Evolutionary conservation across 2,329 filamentous ascomycete species (phyloP).

Genomic region (Cercospora sp.): DNA sequence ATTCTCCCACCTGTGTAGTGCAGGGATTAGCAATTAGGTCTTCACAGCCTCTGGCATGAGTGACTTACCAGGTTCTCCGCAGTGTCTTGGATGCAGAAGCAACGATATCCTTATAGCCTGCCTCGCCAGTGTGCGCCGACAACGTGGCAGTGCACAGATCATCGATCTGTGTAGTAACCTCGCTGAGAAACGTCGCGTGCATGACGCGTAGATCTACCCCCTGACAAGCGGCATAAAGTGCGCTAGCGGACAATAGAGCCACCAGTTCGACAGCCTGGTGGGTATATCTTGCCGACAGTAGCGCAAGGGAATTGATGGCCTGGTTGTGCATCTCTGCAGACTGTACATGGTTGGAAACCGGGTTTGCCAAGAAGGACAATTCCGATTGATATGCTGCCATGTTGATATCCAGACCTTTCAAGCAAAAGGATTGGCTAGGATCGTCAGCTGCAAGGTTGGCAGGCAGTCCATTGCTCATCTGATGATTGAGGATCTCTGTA

Average conservation of each 20-base stretch:
- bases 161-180: neutral
- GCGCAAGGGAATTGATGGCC: conserved; percentile 63
- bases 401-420: conserved; percentile 67
- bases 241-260: conserved; percentile 26
- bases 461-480: conserved; percentile 61
- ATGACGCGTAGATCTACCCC: conserved; percentile 32
- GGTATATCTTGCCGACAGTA: conserved; percentile 32
- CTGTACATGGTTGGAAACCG: conserved; percentile 63
- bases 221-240: conserved; percentile 31
- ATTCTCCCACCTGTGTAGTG: neutral
- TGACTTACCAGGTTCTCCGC: conserved; percentile 1
- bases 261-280: conserved; percentile 31
- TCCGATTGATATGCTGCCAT: conserved; percentile 62
- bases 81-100: neutral
- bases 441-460: conserved; percentile 63
- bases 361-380: conserved; percentile 54
- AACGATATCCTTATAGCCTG: neutral
- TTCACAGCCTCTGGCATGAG: neutral
- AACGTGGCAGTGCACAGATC: neutral
- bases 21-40: neutral
- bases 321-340: conserved; percentile 69
- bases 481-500: conserved; percentile 63
- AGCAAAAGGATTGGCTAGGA: conserved; percentile 54
- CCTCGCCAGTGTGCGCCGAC: neutral
- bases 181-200: conserved; percentile 19